Conservation (phyloP, 345 rosid species). For the Lagerstroemia speciosa region DNA sequence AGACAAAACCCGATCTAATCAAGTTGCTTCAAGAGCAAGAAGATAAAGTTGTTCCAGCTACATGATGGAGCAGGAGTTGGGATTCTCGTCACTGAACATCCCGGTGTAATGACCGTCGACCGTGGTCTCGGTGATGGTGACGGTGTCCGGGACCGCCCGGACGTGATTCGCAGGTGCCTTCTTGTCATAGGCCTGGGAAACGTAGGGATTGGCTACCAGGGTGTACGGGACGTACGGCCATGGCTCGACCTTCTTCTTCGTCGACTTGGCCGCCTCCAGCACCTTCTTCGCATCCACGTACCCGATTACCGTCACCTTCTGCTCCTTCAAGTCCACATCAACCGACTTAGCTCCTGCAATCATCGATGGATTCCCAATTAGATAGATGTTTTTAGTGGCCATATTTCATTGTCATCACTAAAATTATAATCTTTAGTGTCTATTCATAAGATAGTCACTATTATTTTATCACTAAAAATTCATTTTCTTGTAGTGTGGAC, state of each 20-base stretch:
- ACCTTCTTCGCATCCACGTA: slow-evolving; percentile 51
- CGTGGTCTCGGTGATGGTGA: slow-evolving; percentile 46
- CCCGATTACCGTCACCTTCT: slow-evolving; percentile 75
- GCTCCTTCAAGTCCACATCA: slow-evolving; percentile 69
- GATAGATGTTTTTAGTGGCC: no score
- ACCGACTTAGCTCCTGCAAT: slow-evolving; percentile 71
- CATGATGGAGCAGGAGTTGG: slow-evolving; percentile 75
- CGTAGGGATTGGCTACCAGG: slow-evolving; percentile 60
- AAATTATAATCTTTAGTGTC: no score
- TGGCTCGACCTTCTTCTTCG: slow-evolving; percentile 80
- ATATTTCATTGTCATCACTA: no score
- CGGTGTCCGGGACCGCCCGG: slow-evolving; percentile 39
- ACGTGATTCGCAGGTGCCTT: slow-evolving; percentile 83
- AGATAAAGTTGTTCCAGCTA: slow-evolving; percentile 22
- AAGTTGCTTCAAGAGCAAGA: no score
- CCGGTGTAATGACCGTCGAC: slow-evolving; percentile 46
- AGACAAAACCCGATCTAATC: slow-evolving; percentile 3
- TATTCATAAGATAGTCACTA: no score
- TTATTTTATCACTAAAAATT: no score
- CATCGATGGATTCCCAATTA: neutral
- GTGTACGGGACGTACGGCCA: slow-evolving; percentile 91
- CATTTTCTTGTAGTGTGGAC: no score
- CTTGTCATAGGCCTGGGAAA: slow-evolving; percentile 82
- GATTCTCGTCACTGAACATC: slow-evolving; percentile 82
- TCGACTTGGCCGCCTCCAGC: slow-evolving; percentile 61